These are phyloP conservation scores for Primulina eburnea DNA, from an alignment of 257 asterid genomes.

Conservation along the genomic window DNA sequence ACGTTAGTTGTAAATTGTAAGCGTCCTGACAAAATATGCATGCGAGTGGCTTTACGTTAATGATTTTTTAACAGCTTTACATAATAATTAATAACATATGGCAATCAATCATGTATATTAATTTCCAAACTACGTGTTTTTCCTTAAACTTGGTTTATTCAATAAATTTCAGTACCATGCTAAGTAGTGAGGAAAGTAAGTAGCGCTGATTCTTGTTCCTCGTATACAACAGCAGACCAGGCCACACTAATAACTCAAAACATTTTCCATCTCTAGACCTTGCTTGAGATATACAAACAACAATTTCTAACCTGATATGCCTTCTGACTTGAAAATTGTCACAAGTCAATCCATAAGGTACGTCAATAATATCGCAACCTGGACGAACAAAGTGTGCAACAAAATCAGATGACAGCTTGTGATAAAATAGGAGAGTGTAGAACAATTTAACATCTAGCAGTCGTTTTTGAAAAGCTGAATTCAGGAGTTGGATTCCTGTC, in stretches of 20 bases:
- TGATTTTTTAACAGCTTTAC: too few relatives aligned
- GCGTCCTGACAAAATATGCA: conserved; percentile 20
- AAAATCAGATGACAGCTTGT: neutral
- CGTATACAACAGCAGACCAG: neutral
- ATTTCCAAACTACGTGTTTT: too few relatives aligned
- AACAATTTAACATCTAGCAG: conserved; percentile 17
- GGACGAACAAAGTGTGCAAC: neutral
- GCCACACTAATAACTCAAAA: neutral
- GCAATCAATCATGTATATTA: neutral
- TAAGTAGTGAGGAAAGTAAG: neutral
- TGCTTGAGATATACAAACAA: neutral
- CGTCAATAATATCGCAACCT: neutral
- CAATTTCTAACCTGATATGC: neutral
- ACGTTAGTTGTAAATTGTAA: conserved; percentile 18
- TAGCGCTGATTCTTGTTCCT: neutral
- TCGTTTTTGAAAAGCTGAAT: conserved; percentile 40
- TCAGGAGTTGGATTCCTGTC: conserved; percentile 65
- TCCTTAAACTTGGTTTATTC: too few relatives aligned
- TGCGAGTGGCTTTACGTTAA: too few relatives aligned
- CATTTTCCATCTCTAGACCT: neutral
- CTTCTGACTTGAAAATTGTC: neutral
- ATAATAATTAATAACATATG: too few relatives aligned
- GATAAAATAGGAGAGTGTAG: conserved; percentile 6
- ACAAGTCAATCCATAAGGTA: neutral
- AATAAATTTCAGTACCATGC: neutral